These are phyloP conservation scores for Artomyces pyxidatus DNA, from an alignment of 768 basidiomycete genomes.

Conservation along the genomic window DNA sequence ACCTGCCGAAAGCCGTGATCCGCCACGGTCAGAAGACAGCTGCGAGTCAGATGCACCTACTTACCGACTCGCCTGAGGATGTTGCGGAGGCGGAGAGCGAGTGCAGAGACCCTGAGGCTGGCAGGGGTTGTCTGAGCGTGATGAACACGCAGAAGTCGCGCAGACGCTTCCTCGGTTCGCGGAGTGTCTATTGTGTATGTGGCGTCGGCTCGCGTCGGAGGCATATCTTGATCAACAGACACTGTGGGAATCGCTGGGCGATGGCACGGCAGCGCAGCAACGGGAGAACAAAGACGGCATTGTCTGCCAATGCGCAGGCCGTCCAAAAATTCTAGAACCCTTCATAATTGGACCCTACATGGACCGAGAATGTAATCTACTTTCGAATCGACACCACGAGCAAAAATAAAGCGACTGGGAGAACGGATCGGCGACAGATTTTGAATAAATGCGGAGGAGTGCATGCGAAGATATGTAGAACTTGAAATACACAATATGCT, in stretches of 20 bases:
- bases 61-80: too few relatives aligned
- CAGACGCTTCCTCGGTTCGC: too few relatives aligned
- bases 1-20: too few relatives aligned
- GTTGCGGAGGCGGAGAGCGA: too few relatives aligned
- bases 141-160: not conserved
- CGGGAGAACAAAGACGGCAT: too few relatives aligned
- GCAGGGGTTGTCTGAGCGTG: too few relatives aligned
- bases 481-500: not conserved
- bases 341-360: not conserved
- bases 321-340: not conserved
- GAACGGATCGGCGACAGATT: not conserved
- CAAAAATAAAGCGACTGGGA: not conserved
- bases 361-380: not conserved
- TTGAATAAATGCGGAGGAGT: not conserved
- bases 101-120: too few relatives aligned
- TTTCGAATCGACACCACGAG: not conserved
- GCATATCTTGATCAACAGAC: not conserved
- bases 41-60: too few relatives aligned
- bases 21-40: too few relatives aligned
- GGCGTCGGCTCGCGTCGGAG: not conserved
- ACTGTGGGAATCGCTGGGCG: not conserved
- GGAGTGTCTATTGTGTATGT: not conserved
- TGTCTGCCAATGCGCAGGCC: not conserved
- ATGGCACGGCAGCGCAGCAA: too few relatives aligned
- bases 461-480: not conserved